A percentile compares a stretch with the other conserved stretches of the same genome.
These are phyloP conservation scores for Mycocentrospora acerina DNA, from an alignment of 2,329 filamentous ascomycete genomes.

Conservation along the genomic window DNA sequence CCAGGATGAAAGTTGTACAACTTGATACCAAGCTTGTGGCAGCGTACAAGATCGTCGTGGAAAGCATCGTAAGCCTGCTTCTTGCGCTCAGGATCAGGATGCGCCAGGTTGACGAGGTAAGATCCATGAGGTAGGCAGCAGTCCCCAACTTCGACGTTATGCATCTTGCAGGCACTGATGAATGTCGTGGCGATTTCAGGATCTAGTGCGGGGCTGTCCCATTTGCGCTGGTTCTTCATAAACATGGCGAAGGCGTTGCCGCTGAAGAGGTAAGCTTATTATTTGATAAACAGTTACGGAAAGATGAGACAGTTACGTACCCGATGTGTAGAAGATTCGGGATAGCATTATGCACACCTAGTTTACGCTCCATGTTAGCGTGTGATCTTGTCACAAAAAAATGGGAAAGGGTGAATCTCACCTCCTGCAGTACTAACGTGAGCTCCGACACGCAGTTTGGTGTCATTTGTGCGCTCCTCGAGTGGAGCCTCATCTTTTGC, in stretches of 20 bases:
- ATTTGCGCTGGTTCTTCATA: constrained; percentile 94
- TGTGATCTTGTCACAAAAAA: constrained; percentile 1
- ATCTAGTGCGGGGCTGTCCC: constrained; percentile 78
- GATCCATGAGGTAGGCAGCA: constrained; percentile 88
- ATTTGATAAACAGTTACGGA: too few species aligned
- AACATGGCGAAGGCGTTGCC: constrained; percentile 94
- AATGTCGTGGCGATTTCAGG: constrained; percentile 70
- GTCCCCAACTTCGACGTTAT: constrained; percentile 71
- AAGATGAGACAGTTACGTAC: constrained; percentile 34
- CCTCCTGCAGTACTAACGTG: constrained; percentile 90
- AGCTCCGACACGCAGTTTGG: constrained; percentile 85
- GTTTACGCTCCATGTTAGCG: constrained; percentile 20
- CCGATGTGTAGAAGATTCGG: constrained; percentile 75
- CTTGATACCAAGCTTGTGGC: constrained; percentile 79
- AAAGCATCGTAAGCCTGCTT: constrained; percentile 84
- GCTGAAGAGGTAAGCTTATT: constrained; percentile 44
- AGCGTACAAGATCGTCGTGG: constrained; percentile 82
- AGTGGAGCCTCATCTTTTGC: constrained; percentile 56
- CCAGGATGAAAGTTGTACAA: constrained; percentile 99
- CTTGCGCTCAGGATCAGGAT: constrained; percentile 76
- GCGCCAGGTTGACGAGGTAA: constrained; percentile 94
- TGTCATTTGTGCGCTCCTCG: constrained; percentile 66
- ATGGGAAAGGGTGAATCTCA: constrained; percentile 41
- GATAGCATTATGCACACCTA: constrained; percentile 87
- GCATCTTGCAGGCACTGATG: constrained; percentile 64